Conservation (phyloP, 768 basidiomycete genomes). For the Clathrus columnatus region DNA sequence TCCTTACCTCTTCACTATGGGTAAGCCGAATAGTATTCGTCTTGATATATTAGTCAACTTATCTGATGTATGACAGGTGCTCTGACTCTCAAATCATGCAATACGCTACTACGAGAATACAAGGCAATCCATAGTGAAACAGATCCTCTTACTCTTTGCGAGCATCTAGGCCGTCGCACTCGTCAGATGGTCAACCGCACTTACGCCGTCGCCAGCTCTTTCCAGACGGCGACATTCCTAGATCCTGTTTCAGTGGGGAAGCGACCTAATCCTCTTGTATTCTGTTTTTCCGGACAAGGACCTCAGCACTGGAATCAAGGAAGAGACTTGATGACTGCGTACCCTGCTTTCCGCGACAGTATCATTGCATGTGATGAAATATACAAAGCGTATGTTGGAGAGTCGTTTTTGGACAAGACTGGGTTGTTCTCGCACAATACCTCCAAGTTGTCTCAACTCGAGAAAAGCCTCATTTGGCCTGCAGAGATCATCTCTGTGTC, state of each 20-base stretch:
- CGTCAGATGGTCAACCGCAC: slow-evolving; percentile 28
- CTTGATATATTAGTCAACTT: too few relatives aligned
- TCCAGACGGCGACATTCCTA: slow-evolving; percentile 16
- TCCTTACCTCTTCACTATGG: too few relatives aligned
- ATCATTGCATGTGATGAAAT: slow-evolving; percentile 25
- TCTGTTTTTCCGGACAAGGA: slow-evolving; percentile 32
- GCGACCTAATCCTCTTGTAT: slow-evolving; percentile 24
- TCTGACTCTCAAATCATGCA: too few relatives aligned
- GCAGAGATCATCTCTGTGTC: slow-evolving; percentile 32
- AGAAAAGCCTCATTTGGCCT: slow-evolving; percentile 19
- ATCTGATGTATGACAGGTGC: too few relatives aligned
- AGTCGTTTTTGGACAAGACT: slow-evolving; percentile 26
- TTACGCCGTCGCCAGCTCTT: slow-evolving; percentile 16
- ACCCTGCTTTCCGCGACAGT: slow-evolving; percentile 30
- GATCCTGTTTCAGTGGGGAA: slow-evolving; percentile 21
- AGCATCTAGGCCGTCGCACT: slow-evolving; percentile 26
- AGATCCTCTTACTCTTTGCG: too few relatives aligned
- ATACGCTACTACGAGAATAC: too few relatives aligned
- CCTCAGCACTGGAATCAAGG: slow-evolving; percentile 32
- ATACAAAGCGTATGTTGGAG: slow-evolving; percentile 22
- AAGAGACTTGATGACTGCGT: too few relatives aligned
- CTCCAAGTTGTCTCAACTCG: slow-evolving; percentile 2
- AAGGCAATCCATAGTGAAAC: too few relatives aligned
- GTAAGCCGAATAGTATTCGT: too few relatives aligned
- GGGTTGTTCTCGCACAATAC: slow-evolving; percentile 27